Conservation (phyloP, 2,329 filamentous ascomycete species). For the Erysiphe neolycopersici region DNA sequence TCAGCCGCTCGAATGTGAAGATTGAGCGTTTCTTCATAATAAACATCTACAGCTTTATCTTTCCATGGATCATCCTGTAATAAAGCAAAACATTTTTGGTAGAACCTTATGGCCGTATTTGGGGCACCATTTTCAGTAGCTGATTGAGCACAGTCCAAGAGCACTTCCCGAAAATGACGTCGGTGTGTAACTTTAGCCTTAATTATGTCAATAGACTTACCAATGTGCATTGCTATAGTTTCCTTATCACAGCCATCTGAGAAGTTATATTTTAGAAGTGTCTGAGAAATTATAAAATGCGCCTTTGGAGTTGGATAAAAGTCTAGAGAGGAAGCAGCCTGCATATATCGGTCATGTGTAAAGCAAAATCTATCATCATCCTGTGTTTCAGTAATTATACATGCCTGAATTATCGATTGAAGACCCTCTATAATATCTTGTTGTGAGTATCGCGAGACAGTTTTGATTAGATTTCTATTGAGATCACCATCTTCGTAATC, state of each 20-base stretch:
- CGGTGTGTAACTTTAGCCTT: constrained; percentile 33
- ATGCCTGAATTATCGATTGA: constrained; percentile 57
- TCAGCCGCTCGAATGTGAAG: constrained; percentile 59
- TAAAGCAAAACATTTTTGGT: constrained; percentile 47
- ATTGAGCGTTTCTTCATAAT: constrained; percentile 64
- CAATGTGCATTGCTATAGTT: constrained; percentile 56
- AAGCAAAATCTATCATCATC: constrained; percentile 73
- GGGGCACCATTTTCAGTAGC: constrained; percentile 63
- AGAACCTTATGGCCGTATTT: constrained; percentile 60
- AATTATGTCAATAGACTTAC: constrained; percentile 49
- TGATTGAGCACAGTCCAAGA: constrained; percentile 53
- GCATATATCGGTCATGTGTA: constrained; percentile 64
- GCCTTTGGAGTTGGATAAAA: constrained; percentile 49
- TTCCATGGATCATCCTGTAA: constrained; percentile 60
- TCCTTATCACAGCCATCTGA: constrained; percentile 38
- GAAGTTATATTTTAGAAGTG: constrained; percentile 44
- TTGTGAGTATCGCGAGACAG: constrained; percentile 23
- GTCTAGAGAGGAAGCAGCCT: constrained; percentile 42
- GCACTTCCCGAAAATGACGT: constrained; percentile 36
- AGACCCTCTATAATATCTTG: constrained; percentile 49
- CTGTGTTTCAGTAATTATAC: constrained; percentile 56
- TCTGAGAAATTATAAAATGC: constrained; percentile 74
- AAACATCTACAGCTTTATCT: constrained; percentile 39
- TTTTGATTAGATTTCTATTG: constrained; percentile 13
- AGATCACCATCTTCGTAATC: constrained; percentile 21